These are phyloP conservation scores for Fusarium redolens DNA, from an alignment of 2,329 filamentous ascomycete species.

Conservation along the genomic window DNA sequence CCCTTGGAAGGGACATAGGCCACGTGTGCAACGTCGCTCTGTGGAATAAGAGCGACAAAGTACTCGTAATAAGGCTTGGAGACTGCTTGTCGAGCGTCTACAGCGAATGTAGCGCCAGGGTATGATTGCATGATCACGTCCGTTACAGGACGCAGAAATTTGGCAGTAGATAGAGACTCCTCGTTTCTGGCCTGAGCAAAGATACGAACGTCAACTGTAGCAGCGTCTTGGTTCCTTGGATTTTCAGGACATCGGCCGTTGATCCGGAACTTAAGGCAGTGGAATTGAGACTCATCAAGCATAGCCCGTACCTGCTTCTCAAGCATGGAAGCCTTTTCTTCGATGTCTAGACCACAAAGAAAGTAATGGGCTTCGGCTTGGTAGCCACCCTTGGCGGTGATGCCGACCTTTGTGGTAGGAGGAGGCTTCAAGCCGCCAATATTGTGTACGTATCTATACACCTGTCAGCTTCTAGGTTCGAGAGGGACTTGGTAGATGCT, in stretches of 20 bases:
- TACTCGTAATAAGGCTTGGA: background rate
- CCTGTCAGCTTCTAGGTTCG: no score
- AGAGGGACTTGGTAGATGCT: no score
- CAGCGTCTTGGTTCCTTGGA: background rate
- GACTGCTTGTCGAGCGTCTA: background rate
- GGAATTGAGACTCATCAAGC: background rate
- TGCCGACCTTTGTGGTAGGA: background rate
- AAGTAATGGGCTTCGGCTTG: background rate
- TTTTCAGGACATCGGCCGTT: no score
- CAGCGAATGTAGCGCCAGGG: background rate
- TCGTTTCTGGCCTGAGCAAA: background rate
- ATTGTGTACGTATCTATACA: no score
- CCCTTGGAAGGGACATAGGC: background rate
- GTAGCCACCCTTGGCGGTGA: background rate
- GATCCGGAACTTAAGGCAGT: no score
- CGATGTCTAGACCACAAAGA: background rate
- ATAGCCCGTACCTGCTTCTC: background rate
- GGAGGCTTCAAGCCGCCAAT: background rate
- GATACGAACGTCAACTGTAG: background rate
- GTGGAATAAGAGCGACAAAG: background rate
- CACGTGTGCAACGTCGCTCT: background rate
- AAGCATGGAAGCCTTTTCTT: background rate
- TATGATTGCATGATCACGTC: background rate
- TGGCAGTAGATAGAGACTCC: no score
- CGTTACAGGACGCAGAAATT: background rate